Percentiles rank a stretch among this genome's conserved stretches.
These are phyloP conservation scores for Aspergillus brunneoviolaceus DNA, from an alignment of 2,329 filamentous ascomycete genomes.

Conservation along the genomic window DNA sequence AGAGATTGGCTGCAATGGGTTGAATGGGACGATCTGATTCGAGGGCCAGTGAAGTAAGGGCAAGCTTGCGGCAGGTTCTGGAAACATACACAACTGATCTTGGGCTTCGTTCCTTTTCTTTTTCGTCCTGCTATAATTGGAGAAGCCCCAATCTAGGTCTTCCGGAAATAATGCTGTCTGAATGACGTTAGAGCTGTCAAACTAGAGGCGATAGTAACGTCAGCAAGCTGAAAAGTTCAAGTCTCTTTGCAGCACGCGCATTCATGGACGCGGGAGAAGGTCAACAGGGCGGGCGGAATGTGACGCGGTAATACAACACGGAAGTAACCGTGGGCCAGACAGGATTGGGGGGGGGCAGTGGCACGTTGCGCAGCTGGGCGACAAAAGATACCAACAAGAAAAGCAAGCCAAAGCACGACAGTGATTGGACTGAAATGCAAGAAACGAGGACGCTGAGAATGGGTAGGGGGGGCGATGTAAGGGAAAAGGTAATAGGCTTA, in stretches of 20 bases:
- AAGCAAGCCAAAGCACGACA: conserved; percentile 5
- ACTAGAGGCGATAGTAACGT: conserved; percentile 24
- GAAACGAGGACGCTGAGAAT: conserved; percentile 15
- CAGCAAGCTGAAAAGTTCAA: conserved; percentile 23
- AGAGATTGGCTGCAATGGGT: conserved; percentile 2
- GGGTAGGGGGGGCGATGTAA: conserved; percentile 14
- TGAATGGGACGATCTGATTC: conserved; percentile 7
- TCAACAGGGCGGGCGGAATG: conserved; percentile 16
- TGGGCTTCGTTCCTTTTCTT: conserved; percentile 5
- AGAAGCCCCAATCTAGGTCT: conserved; percentile 15
- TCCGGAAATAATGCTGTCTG: conserved; percentile 9
- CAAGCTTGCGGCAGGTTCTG: conserved; percentile 8
- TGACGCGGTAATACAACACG: conserved; percentile 30
- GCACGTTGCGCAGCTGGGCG: conserved; percentile 31
- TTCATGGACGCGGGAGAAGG: conserved; percentile 11
- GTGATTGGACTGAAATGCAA: conserved; percentile 21
- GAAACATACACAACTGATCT: conserved; percentile 5
- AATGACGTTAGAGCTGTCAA: conserved; percentile 20
- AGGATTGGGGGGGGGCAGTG: conserved; percentile 14
- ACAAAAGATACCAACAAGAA: conserved; percentile 13
- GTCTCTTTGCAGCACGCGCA: conserved; percentile 6
- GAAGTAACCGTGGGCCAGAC: conserved; percentile 33
- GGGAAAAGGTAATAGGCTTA: conserved; percentile 12
- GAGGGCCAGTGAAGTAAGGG: conserved; percentile 13
- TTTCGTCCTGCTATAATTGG: conserved; percentile 4